Base-by-base conservation (phyloP, 805 yeast species). In the Nakazawaea populi region DNA sequence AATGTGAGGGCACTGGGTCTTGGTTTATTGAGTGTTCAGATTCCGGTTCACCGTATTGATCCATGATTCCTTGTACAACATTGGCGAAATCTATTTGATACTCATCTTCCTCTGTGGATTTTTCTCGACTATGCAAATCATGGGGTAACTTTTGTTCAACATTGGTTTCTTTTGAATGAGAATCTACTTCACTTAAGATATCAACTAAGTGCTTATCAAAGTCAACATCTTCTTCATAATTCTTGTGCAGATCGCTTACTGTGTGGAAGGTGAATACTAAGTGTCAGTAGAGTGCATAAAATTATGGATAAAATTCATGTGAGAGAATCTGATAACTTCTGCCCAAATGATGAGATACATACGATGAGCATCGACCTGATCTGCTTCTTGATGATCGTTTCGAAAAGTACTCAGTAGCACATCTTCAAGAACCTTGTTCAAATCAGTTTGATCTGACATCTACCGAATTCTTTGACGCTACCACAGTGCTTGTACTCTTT, bases 31-130 rank as follows among this genome's bases (percentile, higher is more conserved):
- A 28, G 12, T 35, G 12, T 29, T 42, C 40, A 7, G 14, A 7
- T 31, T 42, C 51, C n/a, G 42, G 44, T 18, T 49, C 45, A 5
- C 36, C 48, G 40, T 44, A 44, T 5, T 49, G 52, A 24, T 49
- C 48, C 44, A 49, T 44, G 12, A 49, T 44, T 4, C 48, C 48
- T 34, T 39, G 52, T 14, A 49, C 52, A 11, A 49, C 48, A 34
- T 44, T 49, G 29, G 52, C 52, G 44, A 49, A 49, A 34, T 49
- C 52, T 27, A 49, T 38, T 29, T 44, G 44, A 30, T 49, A 49
- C 12, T 44, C 48, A 11, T 32, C 36, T 14, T 36, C 47, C 24
- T 44, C 42, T 28, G 31, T 10, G 11, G 7, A 12, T 11, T 37
- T 27, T 11, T 24, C 42, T 30, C 7, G 30, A 40, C 8, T 14